Base-by-base conservation (phyloP, 208 protist genomes). In the Trichomonas vaginalis region DNA sequence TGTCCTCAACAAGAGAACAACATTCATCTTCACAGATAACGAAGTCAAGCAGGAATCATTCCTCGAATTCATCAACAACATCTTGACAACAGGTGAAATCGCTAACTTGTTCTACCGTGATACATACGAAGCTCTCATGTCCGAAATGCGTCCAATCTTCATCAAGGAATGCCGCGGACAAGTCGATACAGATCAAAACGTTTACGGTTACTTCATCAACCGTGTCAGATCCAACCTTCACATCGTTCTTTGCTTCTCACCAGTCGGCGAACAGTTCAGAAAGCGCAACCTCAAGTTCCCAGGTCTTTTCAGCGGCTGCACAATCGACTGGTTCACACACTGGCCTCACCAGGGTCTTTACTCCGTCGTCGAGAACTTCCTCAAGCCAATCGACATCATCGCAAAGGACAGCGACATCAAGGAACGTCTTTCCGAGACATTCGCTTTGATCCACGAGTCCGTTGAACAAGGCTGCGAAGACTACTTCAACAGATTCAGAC, bases 271-370 rank as follows among this genome's bases (percentile, higher is more conserved):
- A 95, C 98, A 99, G 97, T 99, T 99, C 98, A 97, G 98, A 96
- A 98, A 97, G 2, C 98, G 98, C 46, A 98, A 98, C 27, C 97
- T 98, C 95, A 99, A 99, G 97, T 99, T 99, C 98, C 99, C 99
- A 4, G 98, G 98, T 40, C 97, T 99, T 35, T 98, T 99, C 96
- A 98, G 98, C 95, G 98, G 98, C 47, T 99, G 98, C 97, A 98
- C 98, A 87, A 99, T 99, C 96, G 99, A 99, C 97, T 99, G 98
- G 98, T 99, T 99, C 98, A 98, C 99, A 96, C 98, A 98, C 87
- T 99, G 98, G 99, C 98, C 99, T 27, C 98, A 98, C 96, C 97
- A 99, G 97, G 98, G 98, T 32, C 96, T 99, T 45, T 27, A 96
- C 37, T 96, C 96, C 0, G 97, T 98, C 40, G 96, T 96, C 0